These are phyloP conservation scores for Xylaria cubensis DNA, from an alignment of 495 filamentous ascomycete genomes.

Conservation along the genomic window DNA sequence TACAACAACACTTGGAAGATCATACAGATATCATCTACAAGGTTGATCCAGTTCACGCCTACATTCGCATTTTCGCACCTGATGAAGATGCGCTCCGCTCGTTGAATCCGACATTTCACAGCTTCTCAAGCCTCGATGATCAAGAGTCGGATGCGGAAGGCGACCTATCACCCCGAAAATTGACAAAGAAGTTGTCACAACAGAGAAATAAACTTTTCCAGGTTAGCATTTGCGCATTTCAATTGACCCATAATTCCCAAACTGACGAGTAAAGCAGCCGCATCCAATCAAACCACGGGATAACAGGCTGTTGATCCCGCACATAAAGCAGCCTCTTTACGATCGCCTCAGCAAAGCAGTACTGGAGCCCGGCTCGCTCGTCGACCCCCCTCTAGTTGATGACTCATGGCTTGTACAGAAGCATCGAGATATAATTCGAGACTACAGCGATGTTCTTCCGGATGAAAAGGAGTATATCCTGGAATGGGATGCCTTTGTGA, in stretches of 20 bases:
- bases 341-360: conserved; percentile 56
- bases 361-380: conserved; percentile 52
- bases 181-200: conserved; percentile 35
- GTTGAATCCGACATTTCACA: conserved; percentile 32
- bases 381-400: conserved; percentile 51
- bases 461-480: conserved; percentile 60
- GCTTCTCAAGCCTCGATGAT: conserved; percentile 31
- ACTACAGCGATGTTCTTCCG: conserved; percentile 56
- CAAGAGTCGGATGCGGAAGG: conserved; percentile 37
- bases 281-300: conserved; percentile 34
- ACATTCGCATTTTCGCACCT: conserved; percentile 36
- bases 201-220: conserved; percentile 28
- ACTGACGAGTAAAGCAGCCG: conserved; percentile 28
- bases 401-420: conserved; percentile 59
- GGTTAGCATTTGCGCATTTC: conserved; percentile 25
- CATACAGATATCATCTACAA: conserved; percentile 55
- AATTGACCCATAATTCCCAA: neutral
- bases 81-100: conserved; percentile 36
- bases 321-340: conserved; percentile 57
- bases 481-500: conserved; percentile 59
- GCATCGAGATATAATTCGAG: conserved; percentile 57
- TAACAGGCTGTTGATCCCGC: conserved; percentile 49
- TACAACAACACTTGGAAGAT: conserved; percentile 52
- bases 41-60: conserved; percentile 41
- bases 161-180: conserved; percentile 36